These are phyloP conservation scores for Carex kokanica DNA, from an alignment of 176 grass and related monocot species.

Conservation along the genomic window DNA sequence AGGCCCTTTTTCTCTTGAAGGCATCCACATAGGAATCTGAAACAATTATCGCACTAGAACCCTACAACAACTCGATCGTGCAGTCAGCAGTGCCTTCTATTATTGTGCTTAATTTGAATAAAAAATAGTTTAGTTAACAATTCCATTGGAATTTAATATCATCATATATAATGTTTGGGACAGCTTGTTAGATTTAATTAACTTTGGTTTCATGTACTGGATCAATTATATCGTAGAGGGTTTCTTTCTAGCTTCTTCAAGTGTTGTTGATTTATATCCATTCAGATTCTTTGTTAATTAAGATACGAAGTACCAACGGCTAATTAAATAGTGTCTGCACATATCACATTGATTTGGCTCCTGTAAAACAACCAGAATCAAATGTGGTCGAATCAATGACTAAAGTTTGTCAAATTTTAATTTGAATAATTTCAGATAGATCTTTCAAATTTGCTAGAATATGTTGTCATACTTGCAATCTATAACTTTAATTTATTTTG, in stretches of 20 bases:
- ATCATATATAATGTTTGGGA: neutral
- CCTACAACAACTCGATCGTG: no score
- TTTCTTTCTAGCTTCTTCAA: neutral
- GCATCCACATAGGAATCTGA: conserved; percentile 26
- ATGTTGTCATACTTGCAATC: neutral
- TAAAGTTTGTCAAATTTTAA: neutral
- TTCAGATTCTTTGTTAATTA: neutral
- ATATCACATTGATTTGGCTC: neutral
- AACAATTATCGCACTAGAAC: neutral
- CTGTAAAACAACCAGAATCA: neutral
- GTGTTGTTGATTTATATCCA: neutral
- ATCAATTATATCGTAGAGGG: no score
- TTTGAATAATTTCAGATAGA: neutral
- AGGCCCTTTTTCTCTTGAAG: conserved; percentile 7
- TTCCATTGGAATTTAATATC: neutral
- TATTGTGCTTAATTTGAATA: neutral
- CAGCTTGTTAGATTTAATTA: neutral
- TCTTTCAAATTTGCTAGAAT: neutral
- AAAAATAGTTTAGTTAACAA: neutral
- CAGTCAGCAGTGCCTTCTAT: conserved; percentile 4
- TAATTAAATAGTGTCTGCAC: neutral
- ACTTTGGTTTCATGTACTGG: no score
- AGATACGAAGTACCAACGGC: neutral
- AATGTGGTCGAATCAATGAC: neutral
- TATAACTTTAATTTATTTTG: neutral